A percentile compares a stretch with the other conserved stretches of the same genome.
Conservation (phyloP, 73 alveolate genomes). For the Breviolum minutum region DNA sequence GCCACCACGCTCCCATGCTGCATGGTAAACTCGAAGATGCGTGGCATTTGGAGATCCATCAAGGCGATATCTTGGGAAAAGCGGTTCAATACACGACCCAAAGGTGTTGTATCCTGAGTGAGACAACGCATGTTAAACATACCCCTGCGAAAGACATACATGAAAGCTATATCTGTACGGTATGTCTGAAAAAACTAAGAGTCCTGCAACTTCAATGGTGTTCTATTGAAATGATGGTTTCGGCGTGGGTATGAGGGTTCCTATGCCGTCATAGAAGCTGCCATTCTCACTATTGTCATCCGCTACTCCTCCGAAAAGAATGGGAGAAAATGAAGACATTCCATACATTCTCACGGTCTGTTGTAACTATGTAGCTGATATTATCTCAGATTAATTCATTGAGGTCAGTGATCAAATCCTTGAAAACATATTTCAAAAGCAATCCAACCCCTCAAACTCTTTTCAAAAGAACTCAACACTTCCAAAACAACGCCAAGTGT, state of each 20-base stretch:
- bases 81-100: constrained; percentile 65
- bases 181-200: too few species aligned
- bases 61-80: constrained; percentile 48
- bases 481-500: background rate
- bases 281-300: too few species aligned
- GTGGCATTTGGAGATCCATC: constrained; percentile 75
- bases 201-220: too few species aligned
- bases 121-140: background rate
- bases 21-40: constrained; percentile 26
- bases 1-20: constrained; percentile 35
- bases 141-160: background rate
- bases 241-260: too few species aligned
- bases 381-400: too few species aligned
- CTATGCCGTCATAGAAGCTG: too few species aligned
- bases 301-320: too few species aligned
- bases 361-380: too few species aligned
- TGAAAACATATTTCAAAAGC: background rate
- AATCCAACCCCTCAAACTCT: background rate
- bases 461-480: background rate
- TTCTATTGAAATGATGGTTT: too few species aligned
- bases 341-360: too few species aligned
- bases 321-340: too few species aligned
- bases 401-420: background rate
- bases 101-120: constrained; percentile 49
- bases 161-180: background rate